Conservation (phyloP, 805 yeast species). For the Lachancea cidri region DNA sequence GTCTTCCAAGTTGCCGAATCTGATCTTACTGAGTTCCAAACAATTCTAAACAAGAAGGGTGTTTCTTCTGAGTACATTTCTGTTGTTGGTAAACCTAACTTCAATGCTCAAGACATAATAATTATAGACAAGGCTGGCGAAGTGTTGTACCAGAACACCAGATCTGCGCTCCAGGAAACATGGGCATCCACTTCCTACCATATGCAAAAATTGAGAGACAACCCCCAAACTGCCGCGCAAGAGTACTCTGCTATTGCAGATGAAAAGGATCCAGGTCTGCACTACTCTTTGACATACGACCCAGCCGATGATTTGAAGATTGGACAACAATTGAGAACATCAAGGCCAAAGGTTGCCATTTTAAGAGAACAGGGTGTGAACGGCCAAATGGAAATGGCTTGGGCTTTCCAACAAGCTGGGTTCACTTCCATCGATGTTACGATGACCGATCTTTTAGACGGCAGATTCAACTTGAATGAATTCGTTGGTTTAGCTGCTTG, state of each 20-base stretch:
- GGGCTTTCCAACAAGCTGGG: slow-evolving; percentile 93
- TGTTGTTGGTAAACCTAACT: slow-evolving; percentile 65
- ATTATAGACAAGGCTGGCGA: slow-evolving; percentile 39
- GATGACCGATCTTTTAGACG: slow-evolving; percentile 85
- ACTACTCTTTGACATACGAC: slow-evolving; percentile 69
- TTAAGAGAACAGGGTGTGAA: slow-evolving; percentile 98
- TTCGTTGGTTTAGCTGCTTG: slow-evolving; percentile 96
- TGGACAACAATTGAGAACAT: slow-evolving; percentile 17
- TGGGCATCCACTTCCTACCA: slow-evolving; percentile 90
- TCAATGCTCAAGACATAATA: slow-evolving; percentile 43
- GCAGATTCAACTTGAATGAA: slow-evolving; percentile 63
- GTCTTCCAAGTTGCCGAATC: slow-evolving; percentile 75
- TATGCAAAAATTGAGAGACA: slow-evolving; percentile 88
- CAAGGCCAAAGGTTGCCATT: slow-evolving; percentile 86
- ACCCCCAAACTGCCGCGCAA: slow-evolving; percentile 84
- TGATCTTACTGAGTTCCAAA: slow-evolving; percentile 50
- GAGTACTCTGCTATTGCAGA: slow-evolving; percentile 73
- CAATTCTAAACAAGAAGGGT: slow-evolving; percentile 53
- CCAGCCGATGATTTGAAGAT: slow-evolving; percentile 47
- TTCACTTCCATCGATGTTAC: slow-evolving; percentile 93
- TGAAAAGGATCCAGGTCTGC: slow-evolving; percentile 84
- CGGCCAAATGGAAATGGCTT: slow-evolving; percentile 98
- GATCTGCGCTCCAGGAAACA: slow-evolving; percentile 69
- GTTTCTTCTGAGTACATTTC: slow-evolving; percentile 50
- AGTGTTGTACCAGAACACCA: slow-evolving; percentile 45